Percentiles rank a stretch among this genome's conserved stretches.
Conservation (phyloP, 768 basidiomycete genomes). For the Phylloporus scabripes region DNA sequence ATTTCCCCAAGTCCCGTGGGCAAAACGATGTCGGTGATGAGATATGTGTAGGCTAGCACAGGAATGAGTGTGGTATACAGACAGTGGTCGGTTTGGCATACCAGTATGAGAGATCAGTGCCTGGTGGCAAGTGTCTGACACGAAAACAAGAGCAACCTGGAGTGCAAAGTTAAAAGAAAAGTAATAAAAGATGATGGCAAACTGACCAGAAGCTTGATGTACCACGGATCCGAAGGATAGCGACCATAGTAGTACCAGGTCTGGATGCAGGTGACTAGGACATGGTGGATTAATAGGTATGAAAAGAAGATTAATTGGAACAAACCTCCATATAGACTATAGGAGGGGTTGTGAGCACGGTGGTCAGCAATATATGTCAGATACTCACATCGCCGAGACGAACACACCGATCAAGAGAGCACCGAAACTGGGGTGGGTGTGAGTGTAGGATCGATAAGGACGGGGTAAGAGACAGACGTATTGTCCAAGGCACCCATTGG, state of each 20-base stretch:
- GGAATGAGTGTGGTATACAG: background rate
- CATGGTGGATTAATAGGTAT: slow-evolving; percentile 2
- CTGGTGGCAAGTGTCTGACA: slow-evolving; percentile 54
- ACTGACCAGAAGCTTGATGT: slow-evolving; percentile 44
- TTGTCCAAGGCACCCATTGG: slow-evolving; percentile 30
- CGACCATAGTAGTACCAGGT: slow-evolving; percentile 50
- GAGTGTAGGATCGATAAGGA: background rate
- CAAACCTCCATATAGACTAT: slow-evolving; percentile 49
- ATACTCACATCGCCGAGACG: slow-evolving; percentile 45
- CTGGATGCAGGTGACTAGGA: slow-evolving; percentile 51
- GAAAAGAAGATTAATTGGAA: slow-evolving; percentile 1
- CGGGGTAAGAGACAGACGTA: slow-evolving; percentile 29
- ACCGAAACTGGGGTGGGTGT: slow-evolving; percentile 37
- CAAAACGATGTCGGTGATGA: slow-evolving; percentile 37
- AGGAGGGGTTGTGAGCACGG: background rate
- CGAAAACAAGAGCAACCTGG: slow-evolving; percentile 48
- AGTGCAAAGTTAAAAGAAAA: background rate
- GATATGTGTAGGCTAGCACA: slow-evolving; percentile 43
- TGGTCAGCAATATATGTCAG: slow-evolving; percentile 1
- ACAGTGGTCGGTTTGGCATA: slow-evolving; percentile 12
- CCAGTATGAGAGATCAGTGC: slow-evolving; percentile 52
- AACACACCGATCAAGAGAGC: slow-evolving; percentile 53
- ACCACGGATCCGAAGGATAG: slow-evolving; percentile 49
- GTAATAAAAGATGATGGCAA: background rate
- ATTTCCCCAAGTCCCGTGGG: slow-evolving; percentile 27